A percentile compares a stretch with the other conserved stretches of the same genome.
These are phyloP conservation scores for Prunus armeniaca DNA, from an alignment of 306 rosid species.

Conservation along the genomic window DNA sequence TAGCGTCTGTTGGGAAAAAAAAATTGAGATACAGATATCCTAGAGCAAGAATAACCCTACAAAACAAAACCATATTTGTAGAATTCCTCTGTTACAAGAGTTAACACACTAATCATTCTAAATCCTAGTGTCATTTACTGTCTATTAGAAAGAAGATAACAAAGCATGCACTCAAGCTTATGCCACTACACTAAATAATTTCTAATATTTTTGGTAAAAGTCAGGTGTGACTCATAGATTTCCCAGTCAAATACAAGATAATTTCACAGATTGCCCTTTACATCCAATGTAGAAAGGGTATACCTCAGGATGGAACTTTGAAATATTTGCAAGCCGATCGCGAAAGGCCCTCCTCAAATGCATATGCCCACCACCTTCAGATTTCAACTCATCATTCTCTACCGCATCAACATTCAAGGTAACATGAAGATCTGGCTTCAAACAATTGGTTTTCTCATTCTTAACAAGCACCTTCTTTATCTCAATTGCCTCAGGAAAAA, in stretches of 20 bases:
- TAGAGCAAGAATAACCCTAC: neutral
- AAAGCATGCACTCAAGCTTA: neutral
- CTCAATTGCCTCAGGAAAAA: conserved; percentile 67
- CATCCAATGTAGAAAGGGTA: neutral
- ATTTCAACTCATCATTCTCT: conserved; percentile 28
- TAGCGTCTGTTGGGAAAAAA: neutral
- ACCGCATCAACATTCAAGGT: conserved; percentile 34
- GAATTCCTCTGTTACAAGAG: too few species aligned
- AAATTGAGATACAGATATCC: neutral
- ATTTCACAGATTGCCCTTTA: neutral
- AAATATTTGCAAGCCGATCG: conserved; percentile 37
- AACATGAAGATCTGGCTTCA: conserved; percentile 72
- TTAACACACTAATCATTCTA: neutral
- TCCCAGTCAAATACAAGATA: neutral
- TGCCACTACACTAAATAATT: neutral
- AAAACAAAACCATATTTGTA: too few species aligned
- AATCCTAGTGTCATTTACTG: neutral
- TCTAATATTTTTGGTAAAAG: neutral
- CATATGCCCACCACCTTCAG: conserved; percentile 31
- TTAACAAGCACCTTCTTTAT: conserved; percentile 39
- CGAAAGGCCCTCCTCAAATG: conserved; percentile 47
- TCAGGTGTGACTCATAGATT: neutral
- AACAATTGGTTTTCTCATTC: conserved; percentile 59
- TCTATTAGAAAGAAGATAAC: neutral
- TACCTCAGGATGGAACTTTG: conserved; percentile 66